A percentile compares a stretch with the other conserved stretches of the same genome.
phyloP scores from a whole-genome alignment of 495 filamentous ascomycete species.

The Xylaria flabelliformis region DNA sequence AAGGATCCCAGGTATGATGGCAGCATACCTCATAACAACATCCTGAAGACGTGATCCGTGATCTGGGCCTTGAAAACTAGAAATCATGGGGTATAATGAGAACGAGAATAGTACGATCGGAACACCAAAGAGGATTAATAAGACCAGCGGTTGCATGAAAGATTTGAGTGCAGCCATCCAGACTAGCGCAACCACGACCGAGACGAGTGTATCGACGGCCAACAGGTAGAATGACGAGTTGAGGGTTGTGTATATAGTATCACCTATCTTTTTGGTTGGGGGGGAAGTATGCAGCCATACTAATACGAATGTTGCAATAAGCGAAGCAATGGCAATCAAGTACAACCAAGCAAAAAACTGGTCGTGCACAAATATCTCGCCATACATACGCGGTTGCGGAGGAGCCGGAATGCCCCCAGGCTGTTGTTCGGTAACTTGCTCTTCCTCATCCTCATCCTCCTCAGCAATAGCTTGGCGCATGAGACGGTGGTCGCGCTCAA shows the following conservation, averaged over 20 bases:
- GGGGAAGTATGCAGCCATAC: constrained; percentile 85
- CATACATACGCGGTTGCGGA: constrained; percentile 42
- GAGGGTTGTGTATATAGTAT: constrained; percentile 92
- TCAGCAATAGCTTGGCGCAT: constrained; percentile 43
- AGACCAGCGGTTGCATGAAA: constrained; percentile 81
- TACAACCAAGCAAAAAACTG: constrained; percentile 91
- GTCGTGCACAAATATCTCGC: constrained; percentile 71
- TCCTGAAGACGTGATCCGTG: constrained; percentile 80
- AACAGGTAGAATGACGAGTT: constrained; percentile 87
- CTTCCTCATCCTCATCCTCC: constrained; percentile 40
- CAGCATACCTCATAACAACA: constrained; percentile 85
- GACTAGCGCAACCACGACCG: constrained; percentile 81
- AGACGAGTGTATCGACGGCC: constrained; percentile 88
- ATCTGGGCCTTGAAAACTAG: constrained; percentile 78
- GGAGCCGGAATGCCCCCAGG: constrained; percentile 34
- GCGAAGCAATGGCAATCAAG: constrained; percentile 77
- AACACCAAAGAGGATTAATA: constrained; percentile 79
- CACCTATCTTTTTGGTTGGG: constrained; percentile 70
- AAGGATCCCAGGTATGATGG: constrained; percentile 75
- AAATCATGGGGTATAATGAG: constrained; percentile 87
- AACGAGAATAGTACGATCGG: constrained; percentile 86
- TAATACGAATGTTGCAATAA: constrained; percentile 86
- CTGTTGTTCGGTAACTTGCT: constrained; percentile 30
- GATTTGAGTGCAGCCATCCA: constrained; percentile 90
- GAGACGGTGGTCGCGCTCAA: constrained; percentile 40